Base-by-base conservation (phyloP, 2,329 filamentous ascomycete species). In the Gaeumannomyces tritici region DNA sequence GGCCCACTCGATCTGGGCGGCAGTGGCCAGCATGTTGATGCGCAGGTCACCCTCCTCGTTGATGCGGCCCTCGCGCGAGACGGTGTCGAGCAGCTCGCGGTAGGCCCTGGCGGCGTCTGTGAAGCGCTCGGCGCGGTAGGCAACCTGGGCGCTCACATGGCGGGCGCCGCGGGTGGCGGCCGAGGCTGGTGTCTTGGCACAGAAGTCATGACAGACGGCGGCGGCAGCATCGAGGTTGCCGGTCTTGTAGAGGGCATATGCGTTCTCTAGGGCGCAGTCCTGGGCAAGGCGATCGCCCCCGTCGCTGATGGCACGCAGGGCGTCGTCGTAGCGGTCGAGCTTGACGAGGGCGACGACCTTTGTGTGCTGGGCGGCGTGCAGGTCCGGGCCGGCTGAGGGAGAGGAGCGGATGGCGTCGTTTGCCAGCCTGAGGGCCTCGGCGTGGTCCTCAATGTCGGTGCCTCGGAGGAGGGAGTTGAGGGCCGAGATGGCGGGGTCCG, bases 161-260 rank as follows among this genome's bases (percentile, higher is more conserved):
- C 72, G 72, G 60, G 74, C 69, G 62, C 65, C 65, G 47, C 66
- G 63, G 42, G 47, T 56, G 12, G 29, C 63, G 63, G 31, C 63
- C 62, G 15, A 56, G 61, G 54, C 62, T 62, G 54, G 63, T 62
- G 47, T 71, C 65, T 76, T 67, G 4, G 69, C 63, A 7, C 42
- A 51, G 13, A 66, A 67, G 13, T 76, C 67, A 21, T 74, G 69
- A 24, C 83, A 70, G 21, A 76, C 65, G 2, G 71, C 73, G 29
- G 82, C 80, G 26, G 90, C 90, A 63, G 88, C 86, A 26, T 81
- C 77, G 1, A 91, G 81, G 66, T 86, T 80, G 28, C 89, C 89
- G 0, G 84, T 83, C 77, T 93, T 95, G 77, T 95, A 96, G 26
- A 93, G 80, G n/a, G 89, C 88, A 76, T 96, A 96, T 2, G 89